Percentiles rank a stretch among this genome's conserved stretches.
phyloP scores from a whole-genome alignment of 148 eudicot genomes.

The Salicornia ramosissima region DNA sequence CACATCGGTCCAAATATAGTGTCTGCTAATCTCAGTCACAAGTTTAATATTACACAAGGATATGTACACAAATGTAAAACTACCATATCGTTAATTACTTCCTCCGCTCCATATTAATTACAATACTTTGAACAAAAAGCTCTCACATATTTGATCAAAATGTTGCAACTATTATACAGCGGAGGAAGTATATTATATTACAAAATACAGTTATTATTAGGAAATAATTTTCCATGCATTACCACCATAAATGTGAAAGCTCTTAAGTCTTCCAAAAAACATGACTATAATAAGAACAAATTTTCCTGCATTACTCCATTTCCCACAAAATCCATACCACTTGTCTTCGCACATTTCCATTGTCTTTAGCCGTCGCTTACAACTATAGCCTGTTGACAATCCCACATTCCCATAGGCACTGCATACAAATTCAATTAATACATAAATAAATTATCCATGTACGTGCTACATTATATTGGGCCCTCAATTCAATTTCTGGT shows the following conservation, averaged over 20 bases:
- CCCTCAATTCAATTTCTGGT: too few relatives aligned
- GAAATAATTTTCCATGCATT: constrained; percentile 51
- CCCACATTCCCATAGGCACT: constrained; percentile 76
- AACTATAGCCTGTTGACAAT: constrained; percentile 56
- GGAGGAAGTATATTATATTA: too few relatives aligned
- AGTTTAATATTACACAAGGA: too few relatives aligned
- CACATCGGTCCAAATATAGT: too few relatives aligned
- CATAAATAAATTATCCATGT: neutral
- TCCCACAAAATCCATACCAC: constrained; percentile 50
- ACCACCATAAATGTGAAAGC: constrained; percentile 56
- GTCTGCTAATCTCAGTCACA: too few relatives aligned
- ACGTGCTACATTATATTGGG: too few relatives aligned
- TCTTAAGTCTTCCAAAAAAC: constrained; percentile 60
- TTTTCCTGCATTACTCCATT: constrained; percentile 57
- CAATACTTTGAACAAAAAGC: too few relatives aligned
- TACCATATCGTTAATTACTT: too few relatives aligned
- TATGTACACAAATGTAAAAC: too few relatives aligned
- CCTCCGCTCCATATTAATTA: too few relatives aligned
- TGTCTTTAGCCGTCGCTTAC: constrained; percentile 35
- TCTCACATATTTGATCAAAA: too few relatives aligned
- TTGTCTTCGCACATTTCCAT: constrained; percentile 34
- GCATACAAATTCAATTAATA: constrained; percentile 3
- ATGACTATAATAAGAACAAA: constrained; percentile 46
- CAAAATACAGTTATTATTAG: neutral
- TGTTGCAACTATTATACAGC: too few relatives aligned